These are phyloP conservation scores for Xylaria telfairii DNA, from an alignment of 495 filamentous ascomycete species.

Conservation along the genomic window DNA sequence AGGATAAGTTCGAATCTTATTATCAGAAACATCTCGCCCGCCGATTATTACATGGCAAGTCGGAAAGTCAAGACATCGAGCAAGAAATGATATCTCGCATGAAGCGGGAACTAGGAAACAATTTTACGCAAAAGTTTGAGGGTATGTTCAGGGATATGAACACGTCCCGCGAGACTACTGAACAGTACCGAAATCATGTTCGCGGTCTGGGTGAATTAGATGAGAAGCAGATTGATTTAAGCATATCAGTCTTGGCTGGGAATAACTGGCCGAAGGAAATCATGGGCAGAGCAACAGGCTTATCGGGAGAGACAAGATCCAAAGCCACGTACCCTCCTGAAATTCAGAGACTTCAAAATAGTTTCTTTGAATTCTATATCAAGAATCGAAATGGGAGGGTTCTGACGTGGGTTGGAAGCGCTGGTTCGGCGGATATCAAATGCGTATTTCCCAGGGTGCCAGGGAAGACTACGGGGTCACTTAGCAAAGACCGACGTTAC, in stretches of 20 bases:
- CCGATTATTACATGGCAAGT: conserved; percentile 83
- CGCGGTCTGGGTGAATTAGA: conserved; percentile 67
- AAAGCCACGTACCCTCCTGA: conserved; percentile 74
- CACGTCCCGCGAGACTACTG: conserved; percentile 82
- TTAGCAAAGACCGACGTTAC: conserved; percentile 75
- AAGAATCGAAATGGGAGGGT: conserved; percentile 84
- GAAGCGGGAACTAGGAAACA: conserved; percentile 93
- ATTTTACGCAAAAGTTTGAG: conserved; percentile 91
- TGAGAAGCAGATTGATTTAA: conserved; percentile 73
- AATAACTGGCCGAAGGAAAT: conserved; percentile 94
- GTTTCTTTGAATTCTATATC: conserved; percentile 90
- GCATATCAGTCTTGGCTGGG: conserved; percentile 83
- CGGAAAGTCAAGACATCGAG: conserved; percentile 87
- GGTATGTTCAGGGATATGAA: conserved; percentile 99
- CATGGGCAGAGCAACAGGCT: conserved; percentile 59
- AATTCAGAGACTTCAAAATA: conserved; percentile 77
- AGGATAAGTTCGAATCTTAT: conserved; percentile 96
- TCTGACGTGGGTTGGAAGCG: conserved; percentile 76
- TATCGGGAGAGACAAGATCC: conserved; percentile 57
- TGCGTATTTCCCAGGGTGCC: conserved; percentile 74
- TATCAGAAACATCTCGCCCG: conserved; percentile 97
- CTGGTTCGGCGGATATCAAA: conserved; percentile 83
- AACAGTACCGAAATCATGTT: conserved; percentile 74
- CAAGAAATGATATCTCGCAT: conserved; percentile 95
- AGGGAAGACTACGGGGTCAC: conserved; percentile 64